Base-by-base conservation (phyloP, 352 stramenopile genomes). In the Thalassiosira livingstoniorum region DNA sequence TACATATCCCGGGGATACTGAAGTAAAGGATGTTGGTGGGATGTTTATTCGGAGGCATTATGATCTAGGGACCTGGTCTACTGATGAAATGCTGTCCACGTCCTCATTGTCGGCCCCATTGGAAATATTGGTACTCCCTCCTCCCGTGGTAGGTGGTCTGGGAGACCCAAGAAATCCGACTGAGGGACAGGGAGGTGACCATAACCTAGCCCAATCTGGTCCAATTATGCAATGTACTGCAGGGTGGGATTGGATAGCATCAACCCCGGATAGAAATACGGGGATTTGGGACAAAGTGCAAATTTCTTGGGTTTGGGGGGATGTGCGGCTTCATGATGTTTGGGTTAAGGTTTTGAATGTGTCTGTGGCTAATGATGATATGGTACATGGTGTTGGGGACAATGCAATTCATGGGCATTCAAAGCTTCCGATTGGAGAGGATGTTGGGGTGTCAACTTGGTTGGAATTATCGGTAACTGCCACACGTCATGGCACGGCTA, bases 201-300 rank as follows among this genome's bases (percentile, higher is more conserved):
- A 91, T 61, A 51, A 78, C 29, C 21, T 91, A 5, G 82, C 85
- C 21, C 53, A 86, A 76, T 79, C 86, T 47, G 78, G 73, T 39
- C 58, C 78, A 4, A 82, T 83, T 51, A 78, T 84, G 55, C 85
- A 91, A 70, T 91, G 78, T 42, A 80, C 61, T 0, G 64, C 54
- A 4, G 85, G 85, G 4, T 91, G 85, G 85, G 85, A 91, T 86
- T 91, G 85, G 85, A 84, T 85, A 42, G 58, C 76, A 65, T 55
- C 51, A n/a, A 86, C 71, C 1, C 82, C 82, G 0, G 85, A 91
- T 81, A 65, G 85, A 21, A 83, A 80, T 68, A 83, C 81, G 15
- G 82, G 81, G n/a, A 79, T 90, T 71, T 86, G 68, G 66, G 82
- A 82, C 51, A 58, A 34, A 42, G 76, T 80, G 25, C 37, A 86